Percentiles rank a stretch among this genome's conserved stretches.
phyloP scores from a whole-genome alignment of 768 basidiomycete species.

The Arthromyces matolae region DNA sequence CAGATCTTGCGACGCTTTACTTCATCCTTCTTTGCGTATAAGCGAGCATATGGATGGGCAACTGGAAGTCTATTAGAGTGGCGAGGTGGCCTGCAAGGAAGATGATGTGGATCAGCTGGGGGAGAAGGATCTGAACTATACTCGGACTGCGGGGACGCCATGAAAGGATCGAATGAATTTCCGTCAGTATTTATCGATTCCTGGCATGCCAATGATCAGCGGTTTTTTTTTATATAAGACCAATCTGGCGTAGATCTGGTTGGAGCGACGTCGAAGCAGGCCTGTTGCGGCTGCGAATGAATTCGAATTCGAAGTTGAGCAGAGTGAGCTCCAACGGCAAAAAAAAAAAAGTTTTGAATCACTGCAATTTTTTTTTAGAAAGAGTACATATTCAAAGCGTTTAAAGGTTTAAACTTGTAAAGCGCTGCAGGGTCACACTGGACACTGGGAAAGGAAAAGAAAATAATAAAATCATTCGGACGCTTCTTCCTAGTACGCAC shows the following conservation, averaged over 20 bases:
- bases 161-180: background rate
- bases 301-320: background rate
- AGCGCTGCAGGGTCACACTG: too few species aligned
- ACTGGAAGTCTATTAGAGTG: conserved; percentile 26
- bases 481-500: too few species aligned
- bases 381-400: conserved; percentile 9
- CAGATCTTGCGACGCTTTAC: conserved; percentile 71
- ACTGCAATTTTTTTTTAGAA: background rate
- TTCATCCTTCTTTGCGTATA: conserved; percentile 60
- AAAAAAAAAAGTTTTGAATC: too few species aligned
- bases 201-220: too few species aligned
- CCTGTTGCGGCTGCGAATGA: conserved; percentile 6
- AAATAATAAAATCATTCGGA: too few species aligned
- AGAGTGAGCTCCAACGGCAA: conserved; percentile 1
- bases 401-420: too few species aligned
- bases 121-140: conserved; percentile 14
- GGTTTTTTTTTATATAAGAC: background rate
- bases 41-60: conserved; percentile 65
- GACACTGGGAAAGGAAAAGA: too few species aligned
- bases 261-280: background rate
- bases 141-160: conserved; percentile 7
- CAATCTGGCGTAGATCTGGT: conserved; percentile 16
- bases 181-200: conserved; percentile 6
- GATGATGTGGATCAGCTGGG: conserved; percentile 7
- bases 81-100: conserved; percentile 6